phyloP scores from a whole-genome alignment of 2,329 filamentous ascomycete species.

The Botrytis galanthina region DNA sequence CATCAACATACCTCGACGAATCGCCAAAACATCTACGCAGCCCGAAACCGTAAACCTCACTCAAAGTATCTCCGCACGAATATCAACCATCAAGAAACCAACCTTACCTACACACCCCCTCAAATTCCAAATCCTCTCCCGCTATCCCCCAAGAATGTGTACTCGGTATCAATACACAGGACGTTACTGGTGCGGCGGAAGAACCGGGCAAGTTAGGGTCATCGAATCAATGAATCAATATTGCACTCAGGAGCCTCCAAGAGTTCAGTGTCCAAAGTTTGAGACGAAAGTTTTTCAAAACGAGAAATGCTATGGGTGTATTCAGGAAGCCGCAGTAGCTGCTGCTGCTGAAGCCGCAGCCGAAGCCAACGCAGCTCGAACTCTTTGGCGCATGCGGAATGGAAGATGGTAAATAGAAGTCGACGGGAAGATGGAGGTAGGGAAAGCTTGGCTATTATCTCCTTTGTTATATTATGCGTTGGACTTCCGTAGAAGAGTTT shows the following conservation, averaged over 20 bases:
- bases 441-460: background rate
- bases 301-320: background rate
- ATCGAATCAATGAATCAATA: fast-evolving
- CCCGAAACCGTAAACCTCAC: too few species aligned
- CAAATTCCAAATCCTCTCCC: background rate
- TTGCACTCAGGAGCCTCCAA: background rate
- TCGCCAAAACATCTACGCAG: too few species aligned
- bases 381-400: background rate
- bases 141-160: background rate
- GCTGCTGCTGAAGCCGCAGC: too few species aligned
- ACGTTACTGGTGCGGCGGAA: background rate
- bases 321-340: background rate
- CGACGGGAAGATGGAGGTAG: background rate
- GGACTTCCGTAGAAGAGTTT: background rate
- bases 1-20: too few species aligned
- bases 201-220: background rate
- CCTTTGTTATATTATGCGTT: background rate
- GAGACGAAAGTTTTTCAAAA: fast-evolving
- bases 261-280: background rate
- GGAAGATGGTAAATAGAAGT: background rate
- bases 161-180: fast-evolving
- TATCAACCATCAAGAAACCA: background rate
- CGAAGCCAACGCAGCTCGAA: background rate
- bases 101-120: background rate
- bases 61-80: background rate